Conservation (phyloP, 2,329 filamentous ascomycete species). For the Aspergillus costaricaensis region DNA sequence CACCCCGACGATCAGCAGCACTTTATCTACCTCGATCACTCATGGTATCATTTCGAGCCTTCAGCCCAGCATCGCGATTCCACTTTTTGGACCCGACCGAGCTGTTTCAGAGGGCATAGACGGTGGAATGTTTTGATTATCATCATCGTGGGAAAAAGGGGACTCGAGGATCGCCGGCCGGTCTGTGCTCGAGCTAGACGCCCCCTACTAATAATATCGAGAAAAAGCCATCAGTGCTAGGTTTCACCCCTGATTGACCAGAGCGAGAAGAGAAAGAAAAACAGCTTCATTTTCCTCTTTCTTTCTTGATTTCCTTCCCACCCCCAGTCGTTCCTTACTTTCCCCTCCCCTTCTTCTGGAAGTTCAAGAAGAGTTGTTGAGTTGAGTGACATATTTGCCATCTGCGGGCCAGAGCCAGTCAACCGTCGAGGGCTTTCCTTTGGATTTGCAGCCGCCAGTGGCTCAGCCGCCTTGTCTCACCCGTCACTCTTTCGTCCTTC, state of each 20-base stretch:
- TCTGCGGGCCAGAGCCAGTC: slow-evolving; percentile 3
- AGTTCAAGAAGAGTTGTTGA: background rate
- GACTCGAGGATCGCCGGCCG: slow-evolving; percentile 22
- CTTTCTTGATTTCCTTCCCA: background rate
- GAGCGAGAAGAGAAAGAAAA: background rate
- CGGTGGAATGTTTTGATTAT: slow-evolving; percentile 3
- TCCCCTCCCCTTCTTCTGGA: background rate
- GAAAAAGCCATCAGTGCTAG: background rate
- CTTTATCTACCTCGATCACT: background rate
- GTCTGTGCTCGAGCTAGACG: slow-evolving; percentile 18
- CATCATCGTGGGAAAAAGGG: slow-evolving; percentile 15
- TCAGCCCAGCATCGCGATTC: background rate
- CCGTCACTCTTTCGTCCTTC: slow-evolving; percentile 12
- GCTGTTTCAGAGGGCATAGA: slow-evolving; percentile 5
- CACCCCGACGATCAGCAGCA: background rate
- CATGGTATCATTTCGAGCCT: background rate
- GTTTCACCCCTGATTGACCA: slow-evolving; percentile 7
- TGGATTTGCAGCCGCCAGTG: slow-evolving; percentile 7
- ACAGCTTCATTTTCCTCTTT: background rate
- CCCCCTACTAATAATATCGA: slow-evolving; percentile 17
- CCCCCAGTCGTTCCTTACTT: slow-evolving; percentile 3
- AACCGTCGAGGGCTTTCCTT: background rate
- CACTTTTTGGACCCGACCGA: slow-evolving; percentile 1
- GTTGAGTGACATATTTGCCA: background rate
- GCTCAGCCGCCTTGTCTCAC: slow-evolving; percentile 19